Base-by-base conservation (phyloP, 192 early-diverging fungal species). In the Gigaspora rosea region DNA sequence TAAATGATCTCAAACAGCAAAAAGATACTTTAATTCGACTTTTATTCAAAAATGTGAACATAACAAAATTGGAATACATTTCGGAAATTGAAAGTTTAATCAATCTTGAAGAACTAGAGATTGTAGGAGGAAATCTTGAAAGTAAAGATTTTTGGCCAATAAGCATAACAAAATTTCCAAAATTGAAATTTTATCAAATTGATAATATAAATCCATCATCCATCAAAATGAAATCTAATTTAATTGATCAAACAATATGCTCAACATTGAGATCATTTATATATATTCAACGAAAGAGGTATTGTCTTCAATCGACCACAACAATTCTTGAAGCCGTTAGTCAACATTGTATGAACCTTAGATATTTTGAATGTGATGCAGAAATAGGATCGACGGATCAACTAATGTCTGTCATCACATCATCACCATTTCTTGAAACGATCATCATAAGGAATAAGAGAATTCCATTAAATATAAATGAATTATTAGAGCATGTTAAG, bases 311-410 rank as follows among this genome's bases (percentile, higher is more conserved):
- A 22, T 47, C 64, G 10, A 66, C 64, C 1, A 20, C 16, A 15
- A 20, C 41, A 66, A 66, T 66, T 11, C 35, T 66, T 47, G 41
- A 22, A 47, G 16, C 33, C 0, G 8, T 66, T 10, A 33, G 61
- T 33, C 10, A 47, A 20, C 0, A 66, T 48, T 66, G 64, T 46
- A 15, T 13, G n/a, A 47, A 47, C 46, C 46, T 66, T 7, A 33
- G 35, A 66, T 18, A 66, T 66, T 66, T 66, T 48, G 64, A 66
- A 22, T 66, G 64, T 66, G 41, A 66, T 41, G 64, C 64, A 2
- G 64, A 66, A 66, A 66, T 66, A 41, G 33, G 36, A 2, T 66
- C 64, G 47, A 48, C 18, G 9, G 9, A 22, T 66, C n/a, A 41
- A 48, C 46, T 66, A 66, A 47, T 47, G 32, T 46, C 41, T 8